Evolutionary conservation across 1,139 yeast species (phyloP), one percentile per base, ranked within the genome.

Genomic region (Hyphopichia burtonii): DNA sequence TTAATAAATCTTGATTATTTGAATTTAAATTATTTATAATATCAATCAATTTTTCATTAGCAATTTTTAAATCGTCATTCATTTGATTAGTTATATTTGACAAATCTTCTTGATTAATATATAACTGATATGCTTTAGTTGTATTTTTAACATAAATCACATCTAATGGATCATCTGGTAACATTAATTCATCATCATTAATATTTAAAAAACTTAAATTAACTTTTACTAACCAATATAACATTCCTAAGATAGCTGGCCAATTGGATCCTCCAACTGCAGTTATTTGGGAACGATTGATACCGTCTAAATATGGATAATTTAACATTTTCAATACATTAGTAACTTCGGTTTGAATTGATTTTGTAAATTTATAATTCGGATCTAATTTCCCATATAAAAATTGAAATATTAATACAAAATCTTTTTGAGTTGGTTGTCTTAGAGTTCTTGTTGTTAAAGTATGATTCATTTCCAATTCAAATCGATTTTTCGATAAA

Each of bases 221-320:
- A 31, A 84, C 65, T 53, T 78, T 78, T 11, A 86, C 82, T 39
- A 88, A 58, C 96, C 96, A 88, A 59, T 84, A 82, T 30, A 89
- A 67, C 76, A 90, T 80, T 1, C 94, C 96, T 40, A 90, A 64
- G 53, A 88, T 86, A 18, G 79, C 77, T 15, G 89, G 91, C 97
- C 97, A 89, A 54, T 84, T 84, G 44, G 85, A 85, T 1, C 96
- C 96, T 2, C 96, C 96, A 7, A 89, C 96, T 0, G 96, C 96
- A 38, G 91, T 82, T 28, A 90, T 82, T 58, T 88, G 96, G 1
- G 93, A 83, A 54, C 90, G 80, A 59, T 84, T 86, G 36, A 90
- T 82, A 0, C 86, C 73, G 36, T 87, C 96, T 44, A 89, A 61
- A 59, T 84, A 88, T 1, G 98, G 97, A 56, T 90, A 91, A 41